Evolutionary conservation across 331 rosid genomes (phyloP), one percentile per base, ranked within the genome.

Genomic region (Rhamnella rubrinervis): DNA sequence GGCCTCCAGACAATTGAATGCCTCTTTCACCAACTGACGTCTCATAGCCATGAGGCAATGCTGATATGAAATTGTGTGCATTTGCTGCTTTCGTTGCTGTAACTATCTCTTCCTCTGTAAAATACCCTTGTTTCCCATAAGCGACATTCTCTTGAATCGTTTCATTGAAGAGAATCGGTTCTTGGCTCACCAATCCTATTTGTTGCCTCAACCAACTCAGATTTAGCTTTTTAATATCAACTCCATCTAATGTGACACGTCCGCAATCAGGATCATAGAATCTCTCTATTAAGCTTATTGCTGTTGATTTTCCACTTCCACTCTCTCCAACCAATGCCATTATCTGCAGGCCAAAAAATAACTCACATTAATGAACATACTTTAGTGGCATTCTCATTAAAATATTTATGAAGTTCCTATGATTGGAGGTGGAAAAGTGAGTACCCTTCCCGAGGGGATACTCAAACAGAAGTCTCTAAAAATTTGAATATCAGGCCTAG

Each of bases 231-330:
- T 70, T 81, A 47, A 87, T 75, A 75, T 82, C 79, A 21, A 75
- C 76, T 59, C 89, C 87, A 71, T 84, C 92, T 46, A 87, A 64
- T 39, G 73, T 87, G 55, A 87, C 82, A 52, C 67, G 63, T 61
- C 92, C 89, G 19, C 84, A 80, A 80, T 84, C 76, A 6, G 81
- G 89, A 8, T 87, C 83, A 60, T 87, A 82, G 78, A 87, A 84
- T 65, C 89, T 82, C 63, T 84, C 85, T 62, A 87, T 55, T 79
- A 87, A 47, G 10, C 85, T 84, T 62, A 87, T 80, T 73, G 82
- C 78, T 10, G 89, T 84, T 13, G 92, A 87, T 20, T 87, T 87
- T 64, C 92, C 92, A 55, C 92, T 80, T 61, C 92, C 89, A 68
- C 89, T 82, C 67, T 87, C 92, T 6, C 92, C 89, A 8, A 84